phyloP scores from a whole-genome alignment of 2,329 filamentous ascomycete species.

The Stemphylium lycopersici region DNA sequence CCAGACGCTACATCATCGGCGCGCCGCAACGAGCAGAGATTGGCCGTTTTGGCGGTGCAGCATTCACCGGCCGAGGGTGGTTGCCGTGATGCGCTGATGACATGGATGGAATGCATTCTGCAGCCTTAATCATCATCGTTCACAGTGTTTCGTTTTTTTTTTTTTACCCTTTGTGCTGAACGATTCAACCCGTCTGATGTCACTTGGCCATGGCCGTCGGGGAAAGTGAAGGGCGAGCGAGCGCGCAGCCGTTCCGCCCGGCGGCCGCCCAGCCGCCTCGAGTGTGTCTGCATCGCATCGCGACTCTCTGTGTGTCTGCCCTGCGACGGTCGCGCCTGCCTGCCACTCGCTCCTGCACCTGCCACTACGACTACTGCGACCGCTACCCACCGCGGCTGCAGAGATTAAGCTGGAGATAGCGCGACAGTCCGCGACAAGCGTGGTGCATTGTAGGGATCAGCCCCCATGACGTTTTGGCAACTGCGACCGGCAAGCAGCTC shows the following conservation, averaged over 20 bases:
- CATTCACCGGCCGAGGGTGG: constrained; percentile 18
- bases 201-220: too few relatives aligned
- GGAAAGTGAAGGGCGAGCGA: too few relatives aligned
- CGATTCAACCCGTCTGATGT: too few relatives aligned
- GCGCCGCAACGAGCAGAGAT: constrained; percentile 14
- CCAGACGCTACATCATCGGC: constrained; percentile 19
- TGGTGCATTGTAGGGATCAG: constrained; percentile 11
- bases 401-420: constrained; percentile 34
- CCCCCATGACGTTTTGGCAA: constrained; percentile 16
- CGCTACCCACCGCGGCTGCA: constrained; percentile 23
- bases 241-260: too few relatives aligned
- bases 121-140: not conserved
- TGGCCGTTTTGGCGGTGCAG: constrained; percentile 13
- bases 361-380: constrained; percentile 9
- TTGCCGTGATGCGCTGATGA: constrained; percentile 3
- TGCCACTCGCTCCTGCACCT: too few relatives aligned
- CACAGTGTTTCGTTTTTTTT: too few relatives aligned
- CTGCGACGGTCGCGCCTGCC: too few relatives aligned
- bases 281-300: too few relatives aligned
- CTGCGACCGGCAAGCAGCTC: constrained; percentile 1
- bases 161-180: too few relatives aligned
- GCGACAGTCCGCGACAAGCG: constrained; percentile 19
- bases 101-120: constrained; percentile 1
- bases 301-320: not conserved
- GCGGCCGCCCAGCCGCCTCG: too few relatives aligned